phyloP scores from a whole-genome alignment of 345 rosid species.

The Eutrema japonicum region DNA sequence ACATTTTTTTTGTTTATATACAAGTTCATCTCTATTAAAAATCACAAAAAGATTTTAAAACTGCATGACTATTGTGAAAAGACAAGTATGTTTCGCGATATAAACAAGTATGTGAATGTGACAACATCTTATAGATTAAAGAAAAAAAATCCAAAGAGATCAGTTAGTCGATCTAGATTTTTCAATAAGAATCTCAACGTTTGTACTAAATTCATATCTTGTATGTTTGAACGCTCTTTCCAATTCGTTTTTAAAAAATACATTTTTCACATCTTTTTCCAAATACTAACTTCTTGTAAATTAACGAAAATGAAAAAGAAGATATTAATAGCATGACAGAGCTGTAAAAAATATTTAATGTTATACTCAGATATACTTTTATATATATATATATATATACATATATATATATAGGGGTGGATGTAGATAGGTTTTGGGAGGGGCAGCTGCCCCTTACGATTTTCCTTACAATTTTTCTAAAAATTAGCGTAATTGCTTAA shows the following conservation, averaged over 20 bases:
- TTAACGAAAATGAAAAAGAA: neutral
- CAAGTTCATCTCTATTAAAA: neutral
- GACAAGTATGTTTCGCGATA: neutral
- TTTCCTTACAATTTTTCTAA: no score
- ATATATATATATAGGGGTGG: no score
- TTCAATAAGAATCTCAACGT: neutral
- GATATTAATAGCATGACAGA: neutral
- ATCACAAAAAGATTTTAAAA: no score
- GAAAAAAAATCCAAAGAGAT: neutral
- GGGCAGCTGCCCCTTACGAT: no score
- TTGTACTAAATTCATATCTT: neutral
- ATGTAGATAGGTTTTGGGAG: no score
- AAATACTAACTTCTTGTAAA: neutral
- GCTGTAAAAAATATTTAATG: neutral
- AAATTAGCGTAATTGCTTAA: no score
- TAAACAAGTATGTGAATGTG: neutral
- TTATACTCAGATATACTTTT: no score
- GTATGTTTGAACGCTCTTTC: neutral
- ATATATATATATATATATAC: no score
- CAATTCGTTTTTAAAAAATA: neutral
- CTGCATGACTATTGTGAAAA: neutral
- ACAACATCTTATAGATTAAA: slow-evolving; percentile 5
- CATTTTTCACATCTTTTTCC: neutral
- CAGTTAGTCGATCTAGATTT: neutral
- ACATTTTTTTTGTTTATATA: neutral